phyloP scores from a whole-genome alignment of 2,329 filamentous ascomycete species.

The Pyrenochaeta sp. region DNA sequence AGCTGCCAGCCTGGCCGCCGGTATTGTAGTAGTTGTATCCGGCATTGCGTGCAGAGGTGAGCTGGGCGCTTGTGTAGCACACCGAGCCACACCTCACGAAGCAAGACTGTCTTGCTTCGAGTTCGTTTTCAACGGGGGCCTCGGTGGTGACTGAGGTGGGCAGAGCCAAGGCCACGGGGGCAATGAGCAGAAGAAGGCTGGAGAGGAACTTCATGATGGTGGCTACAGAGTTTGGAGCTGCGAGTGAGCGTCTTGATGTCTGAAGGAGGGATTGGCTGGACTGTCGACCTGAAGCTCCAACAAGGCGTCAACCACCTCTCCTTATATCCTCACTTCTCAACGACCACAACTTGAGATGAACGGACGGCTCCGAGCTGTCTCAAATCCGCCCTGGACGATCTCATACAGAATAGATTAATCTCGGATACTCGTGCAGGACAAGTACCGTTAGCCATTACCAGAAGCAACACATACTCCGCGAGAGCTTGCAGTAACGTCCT shows the following conservation, averaged over 20 bases:
- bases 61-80: constrained; percentile 60
- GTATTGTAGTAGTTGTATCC: constrained; percentile 61
- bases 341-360: no score
- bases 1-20: constrained; percentile 48
- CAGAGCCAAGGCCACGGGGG: constrained; percentile 26
- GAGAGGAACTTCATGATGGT: constrained; percentile 28
- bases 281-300: constrained; percentile 8
- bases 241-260: constrained; percentile 16
- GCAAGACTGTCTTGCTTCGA: constrained; percentile 52
- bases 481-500: neutral
- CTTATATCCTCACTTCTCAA: constrained; percentile 10
- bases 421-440: neutral
- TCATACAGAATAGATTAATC: constrained; percentile 22
- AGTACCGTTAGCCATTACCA: constrained; percentile 12
- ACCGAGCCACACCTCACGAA: constrained; percentile 62
- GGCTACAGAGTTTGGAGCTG: constrained; percentile 1
- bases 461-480: constrained; percentile 20
- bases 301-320: neutral
- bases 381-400: constrained; percentile 17
- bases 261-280: constrained; percentile 11
- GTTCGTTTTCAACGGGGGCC: constrained; percentile 9
- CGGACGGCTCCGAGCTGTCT: constrained; percentile 25
- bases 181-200: constrained; percentile 21
- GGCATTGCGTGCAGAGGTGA: constrained; percentile 59
- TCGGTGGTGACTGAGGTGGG: constrained; percentile 21